Base-by-base conservation (phyloP, 495 filamentous ascomycete genomes). In the Sordaria brevicollis region DNA sequence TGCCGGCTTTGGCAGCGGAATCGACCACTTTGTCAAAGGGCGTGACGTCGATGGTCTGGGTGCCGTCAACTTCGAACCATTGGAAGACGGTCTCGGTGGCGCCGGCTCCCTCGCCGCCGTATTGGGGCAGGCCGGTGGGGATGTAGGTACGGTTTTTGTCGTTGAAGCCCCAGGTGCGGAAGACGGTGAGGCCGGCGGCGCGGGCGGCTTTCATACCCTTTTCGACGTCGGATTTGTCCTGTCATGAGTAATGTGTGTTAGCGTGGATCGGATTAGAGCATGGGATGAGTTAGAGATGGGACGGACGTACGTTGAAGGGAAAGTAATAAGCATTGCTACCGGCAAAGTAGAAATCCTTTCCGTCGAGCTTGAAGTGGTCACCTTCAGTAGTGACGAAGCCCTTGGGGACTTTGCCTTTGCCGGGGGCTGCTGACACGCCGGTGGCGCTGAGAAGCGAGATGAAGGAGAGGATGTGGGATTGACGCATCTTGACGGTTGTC, bases 261-360 rank as follows among this genome's bases (percentile, higher is more conserved):
- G 66, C n/a, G 10, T n/a, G 37, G 8, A 0, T 39, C n/a, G 17
- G 8, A 43, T 49, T 21, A 17, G 29, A 2, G 66, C 8, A 9
- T 68, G 25, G 29, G 3, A 67, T 67, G 39, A 43, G 29, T 10
- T 13, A 8, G 19, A 54, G 34, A 11, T 21, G 35, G 4, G n/a
- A 77, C 78, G 8, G 25, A 83, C 83, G 34, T 78, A 83, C 81
- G 34, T 75, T 77, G 73, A 91, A 92, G 0, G 85, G 84, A 35
- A 92, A 86, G 83, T 90, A 93, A 78, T 92, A 93, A 8, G 87
- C 80, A 75, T 93, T 93, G 33, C 87, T 89, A 2, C 91, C 91
- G 3, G 89, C 87, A 78, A 87, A 91, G 77, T 90, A 86, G 74
- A 85, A 84, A n/a, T 85, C 85, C 67, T 85, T 78, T 33, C 89